Evolutionary conservation across 108 stramenopile species (phyloP), one percentile per base, ranked within the genome.

Genomic region (Nitzschia sp.): DNA sequence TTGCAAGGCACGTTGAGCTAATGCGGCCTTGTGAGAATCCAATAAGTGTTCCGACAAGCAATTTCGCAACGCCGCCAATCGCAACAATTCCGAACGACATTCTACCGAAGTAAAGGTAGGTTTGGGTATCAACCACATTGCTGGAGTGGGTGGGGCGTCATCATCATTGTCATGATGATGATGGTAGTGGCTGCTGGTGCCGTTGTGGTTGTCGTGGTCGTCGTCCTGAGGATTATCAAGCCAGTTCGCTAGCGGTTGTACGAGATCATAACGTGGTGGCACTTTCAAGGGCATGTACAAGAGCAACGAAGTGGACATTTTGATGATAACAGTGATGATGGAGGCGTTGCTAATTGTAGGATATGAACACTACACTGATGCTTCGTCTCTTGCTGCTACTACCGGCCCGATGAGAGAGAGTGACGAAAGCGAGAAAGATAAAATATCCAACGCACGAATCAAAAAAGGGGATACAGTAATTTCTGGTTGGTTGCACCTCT

Each of bases 51-150:
- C 81, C 17, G 80, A 70, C 33, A 82, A 19, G 42, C 71, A 69
- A 38, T 85, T 85, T 21, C 84, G 74, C 2, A 85, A 45, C 0
- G 78, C 77, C 1, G 71, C 56, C 8, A 85, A 55, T n/a, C 84
- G 72, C 0, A 79, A 38, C 0, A 85, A 47, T 63, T 85, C 84
- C 49, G 64, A 42, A 6, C 75, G 80, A 60, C 80, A 81, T 15
- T 68, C 68, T 15, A 28, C 54, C n/a, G 83, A 80, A 8, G 1
- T 34, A 54, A 80, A 81, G 19, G 60, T n/a, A 1, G 84, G 80
- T 58, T 79, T 79, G 34, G 74, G 72, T 8, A 74, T 38, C 3
- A 80, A 56, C 38, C 70, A 72, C 45, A 66, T 1, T 36, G 72
- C 28, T 0, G 77, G 82, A 6, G 54, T 13, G 3, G 23, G 36